A percentile compares a stretch with the other conserved stretches of the same genome.
These are phyloP conservation scores for Ceraceosorus guamensis DNA, from an alignment of 1,284 basidiomycete species.

Conservation along the genomic window DNA sequence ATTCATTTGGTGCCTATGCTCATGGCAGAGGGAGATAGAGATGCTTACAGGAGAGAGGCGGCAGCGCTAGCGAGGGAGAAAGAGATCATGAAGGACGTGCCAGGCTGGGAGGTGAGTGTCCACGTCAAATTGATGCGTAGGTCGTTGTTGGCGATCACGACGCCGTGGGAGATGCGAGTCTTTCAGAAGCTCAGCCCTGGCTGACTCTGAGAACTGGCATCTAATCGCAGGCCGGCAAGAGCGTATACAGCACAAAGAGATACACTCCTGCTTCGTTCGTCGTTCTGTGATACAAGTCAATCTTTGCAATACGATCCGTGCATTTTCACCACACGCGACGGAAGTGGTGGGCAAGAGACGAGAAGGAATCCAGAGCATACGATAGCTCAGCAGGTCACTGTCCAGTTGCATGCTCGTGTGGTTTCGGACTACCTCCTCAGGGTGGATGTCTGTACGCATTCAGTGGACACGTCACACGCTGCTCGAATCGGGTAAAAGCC, in stretches of 20 bases:
- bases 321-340: no score
- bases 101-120: slow-evolving; percentile 62
- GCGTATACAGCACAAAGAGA: slow-evolving; percentile 74
- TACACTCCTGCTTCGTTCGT: slow-evolving; percentile 61
- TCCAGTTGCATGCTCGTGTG: no score
- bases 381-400: no score
- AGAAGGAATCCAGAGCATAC: no score
- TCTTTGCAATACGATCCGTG: no score
- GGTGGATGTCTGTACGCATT: no score
- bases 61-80: slow-evolving; percentile 74
- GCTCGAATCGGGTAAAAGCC: no score
- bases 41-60: slow-evolving; percentile 71
- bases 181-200: neutral
- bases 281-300: slow-evolving; percentile 43
- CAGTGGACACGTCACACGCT: no score
- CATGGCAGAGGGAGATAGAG: slow-evolving; percentile 86
- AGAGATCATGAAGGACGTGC: slow-evolving; percentile 92
- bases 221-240: slow-evolving; percentile 62
- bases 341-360: no score
- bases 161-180: neutral
- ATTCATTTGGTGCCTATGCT: slow-evolving; percentile 83
- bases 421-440: no score
- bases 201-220: neutral
- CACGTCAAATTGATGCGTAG: neutral
- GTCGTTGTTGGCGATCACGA: neutral